A percentile compares a stretch with the other conserved stretches of the same genome.
These are phyloP conservation scores for Taphrina sp. DNA, from an alignment of 1,139 yeast genomes.

Conservation along the genomic window DNA sequence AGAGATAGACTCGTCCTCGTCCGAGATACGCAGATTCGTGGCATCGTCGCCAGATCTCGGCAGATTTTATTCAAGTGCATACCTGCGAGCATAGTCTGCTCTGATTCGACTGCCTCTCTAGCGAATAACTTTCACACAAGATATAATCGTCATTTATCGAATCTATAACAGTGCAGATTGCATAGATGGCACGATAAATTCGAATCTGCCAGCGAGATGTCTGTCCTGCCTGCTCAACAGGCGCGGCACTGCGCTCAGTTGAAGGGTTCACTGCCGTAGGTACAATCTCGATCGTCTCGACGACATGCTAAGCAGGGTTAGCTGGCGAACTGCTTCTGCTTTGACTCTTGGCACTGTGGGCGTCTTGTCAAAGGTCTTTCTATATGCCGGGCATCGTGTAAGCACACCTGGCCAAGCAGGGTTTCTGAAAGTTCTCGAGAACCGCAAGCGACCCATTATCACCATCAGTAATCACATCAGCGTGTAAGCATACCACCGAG, in stretches of 20 bases:
- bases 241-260: slow-evolving; percentile 22
- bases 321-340: slow-evolving; percentile 27
- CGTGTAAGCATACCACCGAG: too few relatives aligned
- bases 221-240: slow-evolving; percentile 10
- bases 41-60: too few relatives aligned
- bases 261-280: slow-evolving; percentile 23
- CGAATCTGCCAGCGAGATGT: too few relatives aligned
- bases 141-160: too few relatives aligned
- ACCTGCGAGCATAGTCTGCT: too few relatives aligned
- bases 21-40: too few relatives aligned
- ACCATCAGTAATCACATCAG: slow-evolving; percentile 96
- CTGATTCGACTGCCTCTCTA: too few relatives aligned
- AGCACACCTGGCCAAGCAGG: slow-evolving; percentile 19
- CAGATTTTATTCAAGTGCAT: too few relatives aligned
- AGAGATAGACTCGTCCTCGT: too few relatives aligned
- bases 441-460: slow-evolving; percentile 50
- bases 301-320: not conserved
- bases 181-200: too few relatives aligned
- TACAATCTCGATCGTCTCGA: not conserved
- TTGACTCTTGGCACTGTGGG: slow-evolving; percentile 30
- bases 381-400: slow-evolving; percentile 10
- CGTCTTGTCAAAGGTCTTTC: slow-evolving; percentile 24
- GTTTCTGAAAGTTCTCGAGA: slow-evolving; percentile 47
- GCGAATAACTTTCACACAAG: too few relatives aligned
- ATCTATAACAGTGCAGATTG: too few relatives aligned